Evolutionary conservation across 1,284 basidiomycete genomes (phyloP).

Genomic region (Heterobasidion occidentale): DNA sequence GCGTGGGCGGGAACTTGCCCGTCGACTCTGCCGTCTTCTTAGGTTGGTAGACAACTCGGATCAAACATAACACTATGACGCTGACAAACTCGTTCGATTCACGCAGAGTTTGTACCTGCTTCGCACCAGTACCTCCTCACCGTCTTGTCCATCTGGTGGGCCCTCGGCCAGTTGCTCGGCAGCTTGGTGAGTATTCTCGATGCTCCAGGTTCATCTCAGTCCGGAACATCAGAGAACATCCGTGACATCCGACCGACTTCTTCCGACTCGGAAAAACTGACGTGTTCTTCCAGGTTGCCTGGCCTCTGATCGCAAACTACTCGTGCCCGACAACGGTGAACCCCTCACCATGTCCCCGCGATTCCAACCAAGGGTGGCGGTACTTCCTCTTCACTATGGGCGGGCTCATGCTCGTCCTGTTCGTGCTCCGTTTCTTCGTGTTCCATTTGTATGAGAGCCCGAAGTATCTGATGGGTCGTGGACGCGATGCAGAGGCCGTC

Average conservation of each 20-base stretch:
- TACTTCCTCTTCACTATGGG: constrained; percentile 60
- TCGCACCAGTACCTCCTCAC: constrained; percentile 59
- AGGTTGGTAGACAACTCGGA: constrained; percentile 28
- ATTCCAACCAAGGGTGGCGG: constrained; percentile 64
- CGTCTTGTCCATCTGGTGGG: constrained; percentile 60
- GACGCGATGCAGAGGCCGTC: constrained; percentile 65
- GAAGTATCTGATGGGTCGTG: constrained; percentile 69
- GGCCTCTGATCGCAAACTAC: constrained; percentile 58
- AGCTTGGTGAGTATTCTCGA: constrained; percentile 35
- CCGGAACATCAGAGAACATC: too few relatives aligned
- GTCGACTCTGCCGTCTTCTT: constrained; percentile 78
- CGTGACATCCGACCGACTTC: too few relatives aligned
- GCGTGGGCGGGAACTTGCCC: constrained; percentile 68
- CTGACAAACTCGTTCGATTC: background rate
- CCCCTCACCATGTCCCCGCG: constrained; percentile 31
- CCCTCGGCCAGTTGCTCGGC: constrained; percentile 50
- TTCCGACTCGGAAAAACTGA: constrained; percentile 12
- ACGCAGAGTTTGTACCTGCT: constrained; percentile 47
- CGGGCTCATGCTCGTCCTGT: constrained; percentile 55
- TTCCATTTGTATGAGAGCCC: constrained; percentile 74
- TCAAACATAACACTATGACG: background rate
- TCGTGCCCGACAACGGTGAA: constrained; percentile 39
- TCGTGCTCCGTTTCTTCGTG: constrained; percentile 61
- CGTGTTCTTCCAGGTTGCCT: constrained; percentile 42
- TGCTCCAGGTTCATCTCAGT: background rate